These are phyloP conservation scores for Irpex rosettiformis DNA, from an alignment of 1,284 basidiomycete genomes.

Conservation along the genomic window DNA sequence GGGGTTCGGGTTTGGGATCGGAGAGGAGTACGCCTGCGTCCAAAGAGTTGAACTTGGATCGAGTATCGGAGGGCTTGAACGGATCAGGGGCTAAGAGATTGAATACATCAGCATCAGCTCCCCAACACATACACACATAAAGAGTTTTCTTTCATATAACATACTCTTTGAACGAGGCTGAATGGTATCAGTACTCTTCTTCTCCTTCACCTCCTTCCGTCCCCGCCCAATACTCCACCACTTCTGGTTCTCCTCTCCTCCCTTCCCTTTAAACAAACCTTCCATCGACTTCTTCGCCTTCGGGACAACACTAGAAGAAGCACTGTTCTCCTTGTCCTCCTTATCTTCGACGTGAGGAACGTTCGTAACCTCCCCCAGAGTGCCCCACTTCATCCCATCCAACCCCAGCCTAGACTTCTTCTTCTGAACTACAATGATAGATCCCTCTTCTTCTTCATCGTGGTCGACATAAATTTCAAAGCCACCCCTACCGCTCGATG, in stretches of 20 bases:
- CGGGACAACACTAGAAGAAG: not conserved
- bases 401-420: constrained; percentile 65
- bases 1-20: constrained; percentile 2
- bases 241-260: constrained; percentile 53
- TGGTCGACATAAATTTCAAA: constrained; percentile 77
- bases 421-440: constrained; percentile 75
- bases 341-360: constrained; percentile 28
- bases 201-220: constrained; percentile 54
- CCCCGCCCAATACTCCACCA: constrained; percentile 76
- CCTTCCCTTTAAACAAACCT: constrained; percentile 44
- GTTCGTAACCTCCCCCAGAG: constrained; percentile 56
- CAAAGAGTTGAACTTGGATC: constrained; percentile 61
- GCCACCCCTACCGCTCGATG: constrained; percentile 34
- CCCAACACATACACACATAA: not conserved
- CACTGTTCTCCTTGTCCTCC: not conserved
- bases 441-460: constrained; percentile 58
- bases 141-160: no score
- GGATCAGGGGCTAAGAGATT: constrained; percentile 13
- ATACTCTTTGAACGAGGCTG: constrained; percentile 42
- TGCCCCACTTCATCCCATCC: constrained; percentile 57
- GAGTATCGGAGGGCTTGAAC: constrained; percentile 26
- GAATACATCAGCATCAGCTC: not conserved
- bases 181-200: constrained; percentile 37
- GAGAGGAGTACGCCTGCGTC: constrained; percentile 53
- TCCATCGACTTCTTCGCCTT: constrained; percentile 25